Conservation (phyloP, 768 basidiomycete species). For the Russula griseocarnosa region DNA sequence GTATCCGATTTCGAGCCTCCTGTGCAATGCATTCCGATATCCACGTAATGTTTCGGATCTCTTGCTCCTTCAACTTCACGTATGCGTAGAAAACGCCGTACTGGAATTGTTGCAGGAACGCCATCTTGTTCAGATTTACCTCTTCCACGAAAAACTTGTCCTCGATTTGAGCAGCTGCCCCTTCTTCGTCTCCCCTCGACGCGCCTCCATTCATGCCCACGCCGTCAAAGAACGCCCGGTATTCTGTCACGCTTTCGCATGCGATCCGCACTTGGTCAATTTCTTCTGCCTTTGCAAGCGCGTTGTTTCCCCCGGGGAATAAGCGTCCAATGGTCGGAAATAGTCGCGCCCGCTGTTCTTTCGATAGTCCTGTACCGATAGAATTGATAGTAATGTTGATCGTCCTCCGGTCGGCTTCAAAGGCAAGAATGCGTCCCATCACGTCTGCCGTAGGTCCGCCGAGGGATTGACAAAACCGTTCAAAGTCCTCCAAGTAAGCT, state of each 20-base stretch:
- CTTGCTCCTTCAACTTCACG: slow-evolving; percentile 88
- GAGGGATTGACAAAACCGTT: slow-evolving; percentile 72
- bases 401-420: slow-evolving; percentile 95
- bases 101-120: slow-evolving; percentile 97
- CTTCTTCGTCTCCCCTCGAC: slow-evolving; percentile 34
- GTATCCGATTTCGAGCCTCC: slow-evolving; percentile 91
- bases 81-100: slow-evolving; percentile 90
- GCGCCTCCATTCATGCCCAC: slow-evolving; percentile 36
- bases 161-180: slow-evolving; percentile 68
- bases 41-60: slow-evolving; percentile 85
- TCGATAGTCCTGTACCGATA: slow-evolving; percentile 89
- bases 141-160: slow-evolving; percentile 93
- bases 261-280: slow-evolving; percentile 86
- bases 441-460: slow-evolving; percentile 85
- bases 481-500: slow-evolving; percentile 97
- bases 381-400: slow-evolving; percentile 99
- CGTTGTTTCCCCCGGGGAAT: slow-evolving; percentile 94
- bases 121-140: slow-evolving; percentile 88
- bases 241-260: slow-evolving; percentile 86
- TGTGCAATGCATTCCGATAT: slow-evolving; percentile 98
- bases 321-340: slow-evolving; percentile 93
- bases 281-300: slow-evolving; percentile 90
- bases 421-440: slow-evolving; percentile 88
- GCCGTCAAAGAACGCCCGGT: slow-evolving; percentile 83
- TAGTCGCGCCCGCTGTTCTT: slow-evolving; percentile 90